Evolutionary conservation across 169 alveolate genomes (phyloP), one percentile per base, ranked within the genome.

Genomic region (Eimeria brunetti): DNA sequence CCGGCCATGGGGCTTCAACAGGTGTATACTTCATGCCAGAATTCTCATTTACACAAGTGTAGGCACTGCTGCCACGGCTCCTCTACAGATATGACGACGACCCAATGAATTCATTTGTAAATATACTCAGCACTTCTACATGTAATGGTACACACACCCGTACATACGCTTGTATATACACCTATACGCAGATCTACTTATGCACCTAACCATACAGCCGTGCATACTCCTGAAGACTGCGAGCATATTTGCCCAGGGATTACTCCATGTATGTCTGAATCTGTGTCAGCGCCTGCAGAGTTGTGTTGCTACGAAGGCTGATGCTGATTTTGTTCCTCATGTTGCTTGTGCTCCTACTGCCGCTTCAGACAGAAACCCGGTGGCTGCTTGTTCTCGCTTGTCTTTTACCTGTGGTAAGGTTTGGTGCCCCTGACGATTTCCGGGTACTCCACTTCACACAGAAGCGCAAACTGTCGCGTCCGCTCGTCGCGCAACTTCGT

Each of bases 391-490:
- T 8, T 38, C 30, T 14, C 16, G 81, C 81, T 71, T n/a, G 33
- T 11, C 81, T n/a, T 14, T 38, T 44, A 92, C 96, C 99, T 98
- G 97, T 98, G 99, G 85, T 96, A 96, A 0, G 99, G 99, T 11
- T 91, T 83, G 51, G 96, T 94, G 83, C 88, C 96, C 14, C 86
- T 95, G 41, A 75, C 89, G 67, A 96, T 95, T 91, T 99, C 99
- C 3, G 99, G 99, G 96, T 98, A 99, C 78, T 99, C 99, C 60
- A 99, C 97, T 97, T 99, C 99, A 96, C 99, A 99, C 60, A 99
- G 97, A 78, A 99, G 98, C 14, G 99, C 99, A 95, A 98, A 98
- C 96, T 99, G 99, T 69, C 98, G 97, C 53, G 99, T 98, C 78
- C 97, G 98, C 24, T 99, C 99, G 96, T 99, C 99, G 58, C 98